Conservation (phyloP, 2,329 filamentous ascomycete species). For the Parastagonospora avenae region DNA sequence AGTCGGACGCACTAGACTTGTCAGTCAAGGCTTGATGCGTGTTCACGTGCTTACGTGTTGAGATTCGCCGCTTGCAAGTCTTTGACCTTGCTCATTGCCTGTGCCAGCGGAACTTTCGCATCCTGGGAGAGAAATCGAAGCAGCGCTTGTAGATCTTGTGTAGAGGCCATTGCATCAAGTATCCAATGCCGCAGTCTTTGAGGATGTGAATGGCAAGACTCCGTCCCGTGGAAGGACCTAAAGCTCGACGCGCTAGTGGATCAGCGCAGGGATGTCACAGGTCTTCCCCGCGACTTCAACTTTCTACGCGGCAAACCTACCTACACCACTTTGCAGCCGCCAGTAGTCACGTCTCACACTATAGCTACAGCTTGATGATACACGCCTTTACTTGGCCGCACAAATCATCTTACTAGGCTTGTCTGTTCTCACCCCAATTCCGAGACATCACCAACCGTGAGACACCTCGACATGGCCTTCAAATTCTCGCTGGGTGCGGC, state of each 20-base stretch:
- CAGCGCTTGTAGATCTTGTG: slow-evolving; percentile 51
- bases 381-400: too few species aligned
- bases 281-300: slow-evolving; percentile 13
- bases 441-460: background rate
- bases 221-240: background rate
- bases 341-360: too few species aligned
- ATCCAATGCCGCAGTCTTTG: background rate
- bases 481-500: slow-evolving; percentile 33
- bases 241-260: slow-evolving; percentile 18
- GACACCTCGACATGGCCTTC: slow-evolving; percentile 29
- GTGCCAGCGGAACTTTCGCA: slow-evolving; percentile 60
- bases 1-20: slow-evolving; percentile 47
- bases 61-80: slow-evolving; percentile 58
- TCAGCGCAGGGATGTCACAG: slow-evolving; percentile 12
- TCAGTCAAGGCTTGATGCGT: slow-evolving; percentile 17
- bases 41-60: slow-evolving; percentile 54
- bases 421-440: background rate
- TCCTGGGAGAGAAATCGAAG: slow-evolving; percentile 65
- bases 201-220: background rate
- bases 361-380: too few species aligned
- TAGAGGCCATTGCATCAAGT: slow-evolving; percentile 34
- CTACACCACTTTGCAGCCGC: background rate
- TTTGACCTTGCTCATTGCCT: slow-evolving; percentile 61
- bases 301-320: background rate
- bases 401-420: too few species aligned